phyloP scores from a whole-genome alignment of 768 basidiomycete species.

The Boletus barrowsii region DNA sequence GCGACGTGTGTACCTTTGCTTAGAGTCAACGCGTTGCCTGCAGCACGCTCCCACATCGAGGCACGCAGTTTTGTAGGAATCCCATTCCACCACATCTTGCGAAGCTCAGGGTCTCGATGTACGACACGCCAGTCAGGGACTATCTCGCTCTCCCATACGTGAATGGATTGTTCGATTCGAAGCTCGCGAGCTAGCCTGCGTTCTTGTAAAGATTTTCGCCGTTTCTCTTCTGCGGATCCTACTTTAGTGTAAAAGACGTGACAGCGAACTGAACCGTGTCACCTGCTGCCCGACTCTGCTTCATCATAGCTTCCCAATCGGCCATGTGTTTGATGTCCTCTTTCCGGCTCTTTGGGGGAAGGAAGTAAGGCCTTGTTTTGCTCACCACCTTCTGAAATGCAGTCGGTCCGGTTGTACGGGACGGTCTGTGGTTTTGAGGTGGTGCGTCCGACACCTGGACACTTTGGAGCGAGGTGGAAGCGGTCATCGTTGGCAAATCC shows the following conservation, averaged over 20 bases:
- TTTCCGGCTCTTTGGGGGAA: slow-evolving; percentile 76
- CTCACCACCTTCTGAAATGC: slow-evolving; percentile 75
- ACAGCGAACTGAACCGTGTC: slow-evolving; percentile 11
- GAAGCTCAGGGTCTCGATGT: slow-evolving; percentile 57
- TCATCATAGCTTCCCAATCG: slow-evolving; percentile 89
- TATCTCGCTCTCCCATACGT: slow-evolving; percentile 75
- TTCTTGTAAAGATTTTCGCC: slow-evolving; percentile 58
- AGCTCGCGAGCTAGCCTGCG: slow-evolving; percentile 62
- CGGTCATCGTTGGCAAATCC: slow-evolving; percentile 25
- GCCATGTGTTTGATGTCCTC: slow-evolving; percentile 84
- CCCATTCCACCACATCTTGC: slow-evolving; percentile 84
- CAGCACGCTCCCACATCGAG: slow-evolving; percentile 79
- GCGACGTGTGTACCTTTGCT: slow-evolving; percentile 59
- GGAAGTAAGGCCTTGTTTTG: slow-evolving; percentile 73
- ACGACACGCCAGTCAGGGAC: slow-evolving; percentile 82
- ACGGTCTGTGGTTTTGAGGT: slow-evolving; percentile 36
- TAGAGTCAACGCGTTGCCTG: slow-evolving; percentile 78
- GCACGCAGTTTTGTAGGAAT: slow-evolving; percentile 82
- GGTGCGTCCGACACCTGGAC: slow-evolving; percentile 15
- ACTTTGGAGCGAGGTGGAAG: slow-evolving; percentile 31
- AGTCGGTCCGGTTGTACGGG: slow-evolving; percentile 64
- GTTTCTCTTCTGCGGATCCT: slow-evolving; percentile 59
- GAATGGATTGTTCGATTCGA: slow-evolving; percentile 65
- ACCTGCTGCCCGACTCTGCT: slow-evolving; percentile 72
- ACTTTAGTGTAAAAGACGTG: slow-evolving; percentile 4